Conservation (phyloP, 257 asterid genomes). For the Salvia splendens region DNA sequence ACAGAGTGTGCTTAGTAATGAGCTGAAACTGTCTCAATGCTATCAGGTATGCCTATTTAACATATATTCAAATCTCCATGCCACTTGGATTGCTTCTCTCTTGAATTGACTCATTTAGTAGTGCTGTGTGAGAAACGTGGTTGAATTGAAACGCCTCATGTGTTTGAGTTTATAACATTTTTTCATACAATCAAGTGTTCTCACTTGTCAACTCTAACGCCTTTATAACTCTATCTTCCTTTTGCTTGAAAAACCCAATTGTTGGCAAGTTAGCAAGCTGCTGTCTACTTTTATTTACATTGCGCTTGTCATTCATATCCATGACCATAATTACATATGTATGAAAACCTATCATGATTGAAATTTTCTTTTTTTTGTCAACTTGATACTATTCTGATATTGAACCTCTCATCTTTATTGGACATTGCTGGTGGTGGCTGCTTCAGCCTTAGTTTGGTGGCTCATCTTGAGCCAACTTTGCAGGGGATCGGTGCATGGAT, state of each 20-base stretch:
- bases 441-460: conserved; percentile 96
- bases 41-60: conserved; percentile 56
- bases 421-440: conserved; percentile 95
- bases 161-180: background rate
- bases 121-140: no score
- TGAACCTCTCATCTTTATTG: conserved; percentile 34
- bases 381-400: background rate
- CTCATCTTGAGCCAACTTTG: conserved; percentile 70
- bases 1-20: conserved; percentile 79
- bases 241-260: background rate
- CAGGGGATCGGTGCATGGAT: conserved; percentile 70
- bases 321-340: background rate
- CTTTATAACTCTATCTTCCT: background rate
- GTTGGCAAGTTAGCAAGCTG: background rate
- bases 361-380: background rate
- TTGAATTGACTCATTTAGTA: no score
- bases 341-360: background rate
- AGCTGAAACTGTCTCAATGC: conserved; percentile 66
- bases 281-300: background rate
- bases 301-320: no score
- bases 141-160: no score
- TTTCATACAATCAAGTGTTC: background rate
- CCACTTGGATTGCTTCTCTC: background rate
- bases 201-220: background rate
- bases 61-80: conserved; percentile 21